Conservation (phyloP, 441 rosid species). For the Bruguiera hainesii region DNA sequence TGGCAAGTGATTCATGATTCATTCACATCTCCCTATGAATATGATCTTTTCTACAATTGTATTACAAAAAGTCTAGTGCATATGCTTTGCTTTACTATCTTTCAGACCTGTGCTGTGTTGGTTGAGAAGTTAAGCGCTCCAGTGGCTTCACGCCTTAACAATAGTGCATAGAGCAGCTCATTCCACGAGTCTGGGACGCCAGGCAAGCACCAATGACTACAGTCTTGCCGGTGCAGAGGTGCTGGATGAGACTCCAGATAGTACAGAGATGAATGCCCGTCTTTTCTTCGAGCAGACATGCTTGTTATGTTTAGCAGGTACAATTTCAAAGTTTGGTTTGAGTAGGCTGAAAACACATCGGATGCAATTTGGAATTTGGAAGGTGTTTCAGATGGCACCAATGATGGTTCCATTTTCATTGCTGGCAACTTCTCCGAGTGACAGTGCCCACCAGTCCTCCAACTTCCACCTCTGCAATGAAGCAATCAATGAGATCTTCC, state of each 20-base stretch:
- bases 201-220: conserved; percentile 99
- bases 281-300: conserved; percentile 76
- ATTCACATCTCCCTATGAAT: no score
- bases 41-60: no score
- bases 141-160: conserved; percentile 44
- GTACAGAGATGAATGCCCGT: conserved; percentile 82
- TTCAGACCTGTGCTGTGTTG: conserved; percentile 22
- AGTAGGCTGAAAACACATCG: conserved; percentile 42
- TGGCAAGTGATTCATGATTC: no score
- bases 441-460: conserved; percentile 80
- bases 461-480: conserved; percentile 72
- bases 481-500: conserved; percentile 1
- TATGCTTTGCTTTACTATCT: not conserved
- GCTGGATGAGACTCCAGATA: conserved; percentile 55
- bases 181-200: conserved; percentile 96
- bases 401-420: conserved; percentile 34
- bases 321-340: conserved; percentile 28
- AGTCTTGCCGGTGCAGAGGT: conserved; percentile 73
- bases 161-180: conserved; percentile 68
- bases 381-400: conserved; percentile 61
- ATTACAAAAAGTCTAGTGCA: no score
- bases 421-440: conserved; percentile 81
- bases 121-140: conserved; percentile 24
- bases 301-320: conserved; percentile 57
- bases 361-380: conserved; percentile 40